Evolutionary conservation across 106 monocot genomes (phyloP).

Genomic region (Ottelia alismoides): DNA sequence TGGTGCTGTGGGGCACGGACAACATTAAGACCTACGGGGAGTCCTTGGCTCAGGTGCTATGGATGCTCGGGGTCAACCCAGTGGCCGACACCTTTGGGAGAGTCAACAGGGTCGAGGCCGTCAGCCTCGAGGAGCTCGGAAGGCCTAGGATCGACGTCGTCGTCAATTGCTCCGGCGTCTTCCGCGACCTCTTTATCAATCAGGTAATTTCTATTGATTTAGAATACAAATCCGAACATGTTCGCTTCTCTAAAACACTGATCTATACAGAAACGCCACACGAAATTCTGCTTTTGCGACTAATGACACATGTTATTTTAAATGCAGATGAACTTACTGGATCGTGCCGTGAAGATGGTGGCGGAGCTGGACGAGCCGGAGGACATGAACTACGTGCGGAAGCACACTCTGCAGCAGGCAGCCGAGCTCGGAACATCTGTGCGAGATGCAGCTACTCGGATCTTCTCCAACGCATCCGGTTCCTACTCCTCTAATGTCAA

Average conservation of each 20-base stretch:
- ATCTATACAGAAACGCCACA: too few relatives aligned
- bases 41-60: constrained; percentile 66
- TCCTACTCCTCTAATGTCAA: constrained; percentile 84
- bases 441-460: constrained; percentile 61
- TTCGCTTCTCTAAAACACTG: too few relatives aligned
- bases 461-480: constrained; percentile 80
- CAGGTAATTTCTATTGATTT: too few relatives aligned
- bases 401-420: constrained; percentile 66
- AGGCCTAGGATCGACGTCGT: constrained; percentile 67
- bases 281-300: too few relatives aligned
- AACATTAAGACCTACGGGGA: constrained; percentile 84
- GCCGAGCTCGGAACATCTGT: constrained; percentile 38
- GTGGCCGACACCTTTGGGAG: constrained; percentile 62
- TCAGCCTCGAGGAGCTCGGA: constrained; percentile 74
- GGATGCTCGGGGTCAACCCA: constrained; percentile 69
- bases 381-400: constrained; percentile 58
- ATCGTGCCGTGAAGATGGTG: constrained; percentile 73
- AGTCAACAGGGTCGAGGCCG: constrained; percentile 53
- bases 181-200: constrained; percentile 84
- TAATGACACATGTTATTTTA: too few relatives aligned
- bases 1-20: constrained; percentile 73
- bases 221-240: too few relatives aligned
- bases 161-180: constrained; percentile 84
- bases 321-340: constrained; percentile 81
- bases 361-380: constrained; percentile 71